Percentiles rank a stretch among this genome's conserved stretches.
Conservation (phyloP, 2,329 filamentous ascomycete genomes). For the Xylaria sp. region DNA sequence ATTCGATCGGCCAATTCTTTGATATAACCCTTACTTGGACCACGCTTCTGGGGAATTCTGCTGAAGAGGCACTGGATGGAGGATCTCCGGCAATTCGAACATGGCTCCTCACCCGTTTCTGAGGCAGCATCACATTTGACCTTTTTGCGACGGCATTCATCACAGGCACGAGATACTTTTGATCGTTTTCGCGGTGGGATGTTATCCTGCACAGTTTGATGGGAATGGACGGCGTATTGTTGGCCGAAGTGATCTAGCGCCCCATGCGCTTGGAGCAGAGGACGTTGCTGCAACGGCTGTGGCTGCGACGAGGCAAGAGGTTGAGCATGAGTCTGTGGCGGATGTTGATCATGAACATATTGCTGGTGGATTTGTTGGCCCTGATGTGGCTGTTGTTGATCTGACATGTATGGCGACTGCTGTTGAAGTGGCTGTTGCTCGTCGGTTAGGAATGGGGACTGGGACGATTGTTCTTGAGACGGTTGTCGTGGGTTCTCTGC, state of each 20-base stretch:
- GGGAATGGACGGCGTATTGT: slow-evolving; percentile 45
- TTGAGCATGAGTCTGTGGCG: slow-evolving; percentile 20
- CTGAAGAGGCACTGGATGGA: slow-evolving; percentile 83
- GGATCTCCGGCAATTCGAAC: slow-evolving; percentile 80
- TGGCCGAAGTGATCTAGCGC: slow-evolving; percentile 43
- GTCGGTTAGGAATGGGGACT: slow-evolving; percentile 15
- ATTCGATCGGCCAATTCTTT: slow-evolving; percentile 89
- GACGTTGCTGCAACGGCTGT: slow-evolving; percentile 44
- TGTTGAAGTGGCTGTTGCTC: slow-evolving; percentile 19
- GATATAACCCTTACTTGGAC: slow-evolving; percentile 93
- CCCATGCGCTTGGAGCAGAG: slow-evolving; percentile 31
- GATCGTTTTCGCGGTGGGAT: slow-evolving; percentile 76
- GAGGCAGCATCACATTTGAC: slow-evolving; percentile 85
- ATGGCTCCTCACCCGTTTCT: slow-evolving; percentile 74
- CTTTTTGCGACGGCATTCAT: slow-evolving; percentile 88
- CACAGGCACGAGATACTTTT: slow-evolving; percentile 87
- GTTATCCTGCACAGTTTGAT: slow-evolving; percentile 53
- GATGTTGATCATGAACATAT: slow-evolving; percentile 22
- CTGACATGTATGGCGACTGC: slow-evolving; percentile 19
- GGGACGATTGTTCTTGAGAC: slow-evolving; percentile 26
- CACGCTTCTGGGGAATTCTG: slow-evolving; percentile 84
- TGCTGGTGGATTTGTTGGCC: slow-evolving; percentile 27
- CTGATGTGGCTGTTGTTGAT: slow-evolving; percentile 23
- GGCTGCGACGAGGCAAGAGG: slow-evolving; percentile 36
- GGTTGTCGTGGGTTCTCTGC: slow-evolving; percentile 13